Conservation (phyloP, 129 eudicot species). For the Gnaphalium uliginosum region DNA sequence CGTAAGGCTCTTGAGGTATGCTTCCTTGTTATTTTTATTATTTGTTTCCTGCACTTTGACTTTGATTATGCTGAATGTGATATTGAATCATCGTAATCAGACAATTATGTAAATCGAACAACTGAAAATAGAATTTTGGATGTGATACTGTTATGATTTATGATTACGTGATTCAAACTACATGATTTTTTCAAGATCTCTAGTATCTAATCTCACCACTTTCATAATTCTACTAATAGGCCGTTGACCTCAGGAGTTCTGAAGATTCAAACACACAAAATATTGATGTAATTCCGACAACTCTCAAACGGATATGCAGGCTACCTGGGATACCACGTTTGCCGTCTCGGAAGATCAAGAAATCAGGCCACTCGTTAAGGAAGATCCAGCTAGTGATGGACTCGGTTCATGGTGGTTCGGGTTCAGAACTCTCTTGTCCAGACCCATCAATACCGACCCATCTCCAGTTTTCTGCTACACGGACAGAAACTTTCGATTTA, state of each 20-base stretch:
- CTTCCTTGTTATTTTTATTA: neutral
- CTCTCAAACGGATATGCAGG: conserved; percentile 89
- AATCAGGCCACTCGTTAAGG: conserved; percentile 81
- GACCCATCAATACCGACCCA: conserved; percentile 39
- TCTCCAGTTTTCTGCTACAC: conserved; percentile 43
- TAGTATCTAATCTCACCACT: conserved; percentile 2
- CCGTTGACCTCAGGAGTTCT: conserved; percentile 73
- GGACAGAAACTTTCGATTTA: conserved; percentile 15
- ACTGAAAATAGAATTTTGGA: neutral
- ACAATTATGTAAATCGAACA: neutral
- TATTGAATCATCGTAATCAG: neutral
- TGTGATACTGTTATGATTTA: too few species aligned
- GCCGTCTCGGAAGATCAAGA: conserved; percentile 97
- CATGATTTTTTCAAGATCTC: neutral
- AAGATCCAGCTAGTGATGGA: conserved; percentile 89
- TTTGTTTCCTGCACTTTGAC: too few species aligned
- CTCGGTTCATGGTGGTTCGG: conserved; percentile 80
- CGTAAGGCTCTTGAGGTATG: conserved; percentile 90
- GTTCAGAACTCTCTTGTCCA: conserved; percentile 59
- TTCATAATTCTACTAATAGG: conserved; percentile 44
- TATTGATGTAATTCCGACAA: conserved; percentile 78
- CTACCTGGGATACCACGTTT: conserved; percentile 81
- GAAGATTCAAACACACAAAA: conserved; percentile 47
- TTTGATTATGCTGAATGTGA: neutral
- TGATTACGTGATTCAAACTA: neutral